These are phyloP conservation scores for Elsinoe ampelina DNA, from an alignment of 2,329 filamentous ascomycete species.

Conservation along the genomic window DNA sequence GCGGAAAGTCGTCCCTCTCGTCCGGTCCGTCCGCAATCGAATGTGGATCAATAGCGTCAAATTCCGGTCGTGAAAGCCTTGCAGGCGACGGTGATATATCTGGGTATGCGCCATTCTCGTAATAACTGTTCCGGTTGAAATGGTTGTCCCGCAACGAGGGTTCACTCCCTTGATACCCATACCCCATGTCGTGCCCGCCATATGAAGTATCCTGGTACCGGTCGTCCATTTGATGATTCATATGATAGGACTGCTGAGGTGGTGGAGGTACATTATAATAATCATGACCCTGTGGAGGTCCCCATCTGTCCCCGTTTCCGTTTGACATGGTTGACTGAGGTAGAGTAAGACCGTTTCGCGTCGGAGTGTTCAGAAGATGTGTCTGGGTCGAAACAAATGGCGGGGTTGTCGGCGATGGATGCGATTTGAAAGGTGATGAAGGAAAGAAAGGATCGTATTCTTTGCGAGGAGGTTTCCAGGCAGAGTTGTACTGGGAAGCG, in stretches of 20 bases:
- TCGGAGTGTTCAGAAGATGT: neutral
- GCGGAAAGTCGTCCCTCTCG: conserved; percentile 19
- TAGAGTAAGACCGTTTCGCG: conserved; percentile 7
- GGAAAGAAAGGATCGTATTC: neutral
- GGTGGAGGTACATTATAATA: conserved; percentile 9
- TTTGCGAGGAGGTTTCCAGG: conserved; percentile 5
- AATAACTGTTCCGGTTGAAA: conserved; percentile 13
- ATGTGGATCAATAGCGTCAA: conserved; percentile 9
- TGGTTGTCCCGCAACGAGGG: conserved; percentile 9
- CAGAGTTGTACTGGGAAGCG: conserved; percentile 11
- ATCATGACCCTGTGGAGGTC: conserved; percentile 3
- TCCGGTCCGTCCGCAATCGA: conserved; percentile 14
- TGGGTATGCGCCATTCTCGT: conserved; percentile 11
- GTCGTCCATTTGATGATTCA: conserved; percentile 9
- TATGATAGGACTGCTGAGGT: conserved; percentile 1
- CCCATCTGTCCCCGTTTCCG: conserved; percentile 8
- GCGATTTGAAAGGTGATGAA: neutral
- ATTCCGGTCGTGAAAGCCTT: conserved; percentile 13
- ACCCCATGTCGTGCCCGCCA: conserved; percentile 1
- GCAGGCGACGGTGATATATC: conserved; percentile 9
- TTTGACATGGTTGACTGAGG: conserved; percentile 5
- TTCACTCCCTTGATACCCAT: neutral
- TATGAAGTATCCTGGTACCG: conserved; percentile 9
- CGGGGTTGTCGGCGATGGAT: neutral
- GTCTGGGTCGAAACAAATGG: conserved; percentile 3